These are phyloP conservation scores for Aureobasidium sp. DNA, from an alignment of 2,329 filamentous ascomycete species.

Conservation along the genomic window DNA sequence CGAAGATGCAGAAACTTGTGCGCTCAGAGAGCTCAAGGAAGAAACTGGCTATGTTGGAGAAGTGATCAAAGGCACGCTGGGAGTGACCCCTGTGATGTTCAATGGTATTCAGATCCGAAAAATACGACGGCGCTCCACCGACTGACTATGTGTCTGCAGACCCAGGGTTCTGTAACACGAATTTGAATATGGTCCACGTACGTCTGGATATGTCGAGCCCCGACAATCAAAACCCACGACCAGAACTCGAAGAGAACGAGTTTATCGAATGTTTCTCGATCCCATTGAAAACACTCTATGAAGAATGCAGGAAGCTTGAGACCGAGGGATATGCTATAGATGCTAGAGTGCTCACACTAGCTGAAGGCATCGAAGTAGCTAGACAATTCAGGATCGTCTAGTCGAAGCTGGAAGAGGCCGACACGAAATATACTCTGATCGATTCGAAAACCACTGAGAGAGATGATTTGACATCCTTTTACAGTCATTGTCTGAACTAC, in stretches of 20 bases:
- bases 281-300: slow-evolving; percentile 50
- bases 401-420: not conserved
- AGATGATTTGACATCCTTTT: not conserved
- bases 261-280: slow-evolving; percentile 55
- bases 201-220: slow-evolving; percentile 45
- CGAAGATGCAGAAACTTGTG: slow-evolving; percentile 50
- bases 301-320: slow-evolving; percentile 58
- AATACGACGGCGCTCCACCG: slow-evolving; percentile 44
- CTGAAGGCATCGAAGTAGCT: slow-evolving; percentile 69
- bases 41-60: slow-evolving; percentile 57
- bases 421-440: not conserved
- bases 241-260: slow-evolving; percentile 55
- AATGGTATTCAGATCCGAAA: slow-evolving; percentile 35
- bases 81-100: slow-evolving; percentile 35
- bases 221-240: slow-evolving; percentile 49
- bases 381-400: slow-evolving; percentile 41
- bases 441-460: not conserved
- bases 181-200: slow-evolving; percentile 48
- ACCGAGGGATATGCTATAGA: slow-evolving; percentile 70
- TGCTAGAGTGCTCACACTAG: slow-evolving; percentile 68
- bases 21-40: slow-evolving; percentile 52
- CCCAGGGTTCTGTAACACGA: slow-evolving; percentile 54
- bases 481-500: too few relatives aligned
- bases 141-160: slow-evolving; percentile 50
- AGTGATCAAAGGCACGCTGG: slow-evolving; percentile 22